Base-by-base conservation (phyloP, 306 rosid species). In the Phaseolus lunatus region DNA sequence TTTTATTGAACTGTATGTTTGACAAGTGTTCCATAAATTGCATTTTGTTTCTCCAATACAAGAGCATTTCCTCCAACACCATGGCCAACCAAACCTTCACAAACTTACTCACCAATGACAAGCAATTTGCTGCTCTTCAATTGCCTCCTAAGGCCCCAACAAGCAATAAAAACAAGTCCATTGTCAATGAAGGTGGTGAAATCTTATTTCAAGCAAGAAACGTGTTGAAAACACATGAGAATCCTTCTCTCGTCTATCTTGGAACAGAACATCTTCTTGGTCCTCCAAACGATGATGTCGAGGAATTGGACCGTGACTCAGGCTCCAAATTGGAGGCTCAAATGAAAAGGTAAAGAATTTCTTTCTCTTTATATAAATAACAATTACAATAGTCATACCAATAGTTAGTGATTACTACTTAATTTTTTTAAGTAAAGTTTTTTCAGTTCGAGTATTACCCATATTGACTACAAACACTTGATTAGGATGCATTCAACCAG, bases 151-250 rank as follows among this genome's bases (percentile, higher is more conserved):
- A 24, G 58, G 69, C 56, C 33, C 70, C 69, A 3, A 41, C 24
- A 16, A 43, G 53, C 16, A 37, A 16, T 2, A 22, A 10, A 23
- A 16, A 11, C 27, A 11, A 12, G 33, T 15, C 57, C 16, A 63
- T 3, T 41, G 11, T 14, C 35, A 53, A 6, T 67, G 68, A 77
- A 54, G 24, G 24, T 9, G 0, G 3, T 7, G 81, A 67, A 54
- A 54, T 77, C 24, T 67, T 53, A 26, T 67, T 77, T 67, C 67
- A 53, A 24, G 81, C 81, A 41, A 44, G 43, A 23, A 67, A 67
- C 44, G 68, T 78, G 39, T 22, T 56, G 59, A 56, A 70, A 2
- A 44, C 53, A 33, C 4, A 67, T 43, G 81, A 54, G 19, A 78
- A 56, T 14, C 75, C 69, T n/a, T 41, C 75, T 67, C 16, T 78